Evolutionary conservation across 768 basidiomycete species (phyloP).

Genomic region (Lactarius sp.): DNA sequence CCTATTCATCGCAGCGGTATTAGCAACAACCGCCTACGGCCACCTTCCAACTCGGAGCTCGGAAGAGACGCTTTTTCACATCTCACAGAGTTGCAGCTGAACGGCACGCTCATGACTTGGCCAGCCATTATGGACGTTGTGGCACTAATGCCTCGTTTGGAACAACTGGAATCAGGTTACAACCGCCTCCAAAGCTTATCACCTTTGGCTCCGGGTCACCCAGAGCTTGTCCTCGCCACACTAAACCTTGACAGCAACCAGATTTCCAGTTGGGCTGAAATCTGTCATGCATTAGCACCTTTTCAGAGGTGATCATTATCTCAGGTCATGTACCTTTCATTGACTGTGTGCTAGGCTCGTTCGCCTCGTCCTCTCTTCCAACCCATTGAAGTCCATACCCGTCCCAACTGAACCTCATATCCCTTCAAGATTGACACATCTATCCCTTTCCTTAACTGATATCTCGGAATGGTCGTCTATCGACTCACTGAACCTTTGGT

Average conservation of each 20-base stretch:
- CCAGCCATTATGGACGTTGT: constrained; percentile 51
- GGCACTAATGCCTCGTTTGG: constrained; percentile 49
- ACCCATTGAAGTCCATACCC: constrained; percentile 39
- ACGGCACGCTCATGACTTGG: constrained; percentile 70
- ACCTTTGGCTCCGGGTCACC: not conserved
- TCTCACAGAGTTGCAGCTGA: constrained; percentile 67
- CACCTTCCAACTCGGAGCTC: constrained; percentile 32
- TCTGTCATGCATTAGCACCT: constrained; percentile 35
- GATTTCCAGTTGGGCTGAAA: constrained; percentile 51
- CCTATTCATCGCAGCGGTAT: constrained; percentile 23
- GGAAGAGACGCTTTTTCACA: constrained; percentile 43
- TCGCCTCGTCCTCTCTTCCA: constrained; percentile 62
- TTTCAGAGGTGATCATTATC: constrained; percentile 10
- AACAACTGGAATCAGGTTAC: constrained; percentile 63
- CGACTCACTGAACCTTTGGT: constrained; percentile 64
- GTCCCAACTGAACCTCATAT: constrained; percentile 31
- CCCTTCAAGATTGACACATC: constrained; percentile 43
- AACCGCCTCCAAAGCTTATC: constrained; percentile 47
- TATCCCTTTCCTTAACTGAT: constrained; percentile 60
- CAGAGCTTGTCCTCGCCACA: constrained; percentile 35
- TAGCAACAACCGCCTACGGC: constrained; percentile 52
- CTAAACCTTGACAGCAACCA: constrained; percentile 72
- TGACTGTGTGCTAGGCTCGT: constrained; percentile 43
- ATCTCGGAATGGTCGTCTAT: constrained; percentile 57
- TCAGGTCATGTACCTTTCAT: not conserved